These are phyloP conservation scores for Elymus sibiricus DNA, from an alignment of 176 grass and related monocot genomes.

Conservation along the genomic window DNA sequence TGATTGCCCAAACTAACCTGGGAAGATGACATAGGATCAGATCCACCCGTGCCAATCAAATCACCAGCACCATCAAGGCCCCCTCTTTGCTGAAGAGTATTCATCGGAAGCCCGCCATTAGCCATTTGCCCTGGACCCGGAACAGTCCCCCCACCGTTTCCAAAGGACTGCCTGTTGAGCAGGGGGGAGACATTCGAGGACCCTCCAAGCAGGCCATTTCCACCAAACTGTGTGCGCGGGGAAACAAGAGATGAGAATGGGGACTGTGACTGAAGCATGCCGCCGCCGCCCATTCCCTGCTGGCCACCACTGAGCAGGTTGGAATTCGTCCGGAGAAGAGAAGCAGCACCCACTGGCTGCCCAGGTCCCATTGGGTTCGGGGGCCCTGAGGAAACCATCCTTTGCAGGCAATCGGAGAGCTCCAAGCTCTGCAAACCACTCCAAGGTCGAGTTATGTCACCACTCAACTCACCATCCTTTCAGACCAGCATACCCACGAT, in stretches of 20 bases:
- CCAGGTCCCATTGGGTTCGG: conserved; percentile 73
- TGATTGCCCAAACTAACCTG: conserved; percentile 50
- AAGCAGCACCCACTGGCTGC: conserved; percentile 56
- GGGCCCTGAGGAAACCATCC: conserved; percentile 80
- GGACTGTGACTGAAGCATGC: conserved; percentile 54
- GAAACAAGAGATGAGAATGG: conserved; percentile 81
- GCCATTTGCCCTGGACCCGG: conserved; percentile 37
- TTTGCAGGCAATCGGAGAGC: conserved; percentile 24
- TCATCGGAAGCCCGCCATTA: conserved; percentile 38
- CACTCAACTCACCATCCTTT: conserved; percentile 19
- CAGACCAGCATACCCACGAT: neutral
- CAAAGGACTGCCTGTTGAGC: conserved; percentile 55
- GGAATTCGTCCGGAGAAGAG: conserved; percentile 73
- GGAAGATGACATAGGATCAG: conserved; percentile 55
- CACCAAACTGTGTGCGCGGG: conserved; percentile 62
- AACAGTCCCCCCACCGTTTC: conserved; percentile 44
- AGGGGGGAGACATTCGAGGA: conserved; percentile 66
- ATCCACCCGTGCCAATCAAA: conserved; percentile 28
- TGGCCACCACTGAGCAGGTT: conserved; percentile 59
- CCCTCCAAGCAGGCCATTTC: conserved; percentile 65
- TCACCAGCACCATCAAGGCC: conserved; percentile 38
- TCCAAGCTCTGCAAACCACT: neutral
- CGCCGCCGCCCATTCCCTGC: conserved; percentile 37
- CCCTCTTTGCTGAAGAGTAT: conserved; percentile 48
- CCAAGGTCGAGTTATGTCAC: conserved; percentile 1